Conservation (phyloP, 768 basidiomycete genomes). For the Collybia nuda region DNA sequence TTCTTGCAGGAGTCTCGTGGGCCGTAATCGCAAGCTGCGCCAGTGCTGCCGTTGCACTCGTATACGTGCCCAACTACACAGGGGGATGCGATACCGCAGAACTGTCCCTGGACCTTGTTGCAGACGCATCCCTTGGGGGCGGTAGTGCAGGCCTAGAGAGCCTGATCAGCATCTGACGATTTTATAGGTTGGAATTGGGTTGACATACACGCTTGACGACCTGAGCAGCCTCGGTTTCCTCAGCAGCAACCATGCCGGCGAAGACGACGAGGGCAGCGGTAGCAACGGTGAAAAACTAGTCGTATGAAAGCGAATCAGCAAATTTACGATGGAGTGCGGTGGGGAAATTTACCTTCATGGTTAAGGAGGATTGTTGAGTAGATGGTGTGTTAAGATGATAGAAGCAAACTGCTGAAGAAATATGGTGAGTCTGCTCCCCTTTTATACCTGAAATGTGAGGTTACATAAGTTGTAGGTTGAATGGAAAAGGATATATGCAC, state of each 20-base stretch:
- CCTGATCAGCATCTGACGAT: neutral
- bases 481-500: no score
- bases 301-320: no score
- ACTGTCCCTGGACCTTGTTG: conserved; percentile 10
- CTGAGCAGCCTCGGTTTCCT: conserved; percentile 7
- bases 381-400: no score
- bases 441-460: no score
- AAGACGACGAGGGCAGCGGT: conserved; percentile 10
- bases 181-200: neutral
- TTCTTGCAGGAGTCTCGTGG: conserved; percentile 9
- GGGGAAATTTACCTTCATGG: no score
- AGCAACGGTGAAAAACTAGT: conserved; percentile 10
- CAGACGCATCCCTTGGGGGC: conserved; percentile 12
- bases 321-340: no score
- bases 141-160: conserved; percentile 9
- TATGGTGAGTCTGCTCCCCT: no score
- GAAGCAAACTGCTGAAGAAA: no score
- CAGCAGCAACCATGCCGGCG: conserved; percentile 12
- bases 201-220: conserved; percentile 10
- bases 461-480: no score
- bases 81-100: conserved; percentile 17
- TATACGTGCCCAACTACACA: conserved; percentile 17
- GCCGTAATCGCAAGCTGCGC: conserved; percentile 14
- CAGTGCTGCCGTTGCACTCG: conserved; percentile 12
- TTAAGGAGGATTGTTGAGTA: no score